Base-by-base conservation (phyloP, 768 basidiomycete species). In the Agaricus subrufescens region DNA sequence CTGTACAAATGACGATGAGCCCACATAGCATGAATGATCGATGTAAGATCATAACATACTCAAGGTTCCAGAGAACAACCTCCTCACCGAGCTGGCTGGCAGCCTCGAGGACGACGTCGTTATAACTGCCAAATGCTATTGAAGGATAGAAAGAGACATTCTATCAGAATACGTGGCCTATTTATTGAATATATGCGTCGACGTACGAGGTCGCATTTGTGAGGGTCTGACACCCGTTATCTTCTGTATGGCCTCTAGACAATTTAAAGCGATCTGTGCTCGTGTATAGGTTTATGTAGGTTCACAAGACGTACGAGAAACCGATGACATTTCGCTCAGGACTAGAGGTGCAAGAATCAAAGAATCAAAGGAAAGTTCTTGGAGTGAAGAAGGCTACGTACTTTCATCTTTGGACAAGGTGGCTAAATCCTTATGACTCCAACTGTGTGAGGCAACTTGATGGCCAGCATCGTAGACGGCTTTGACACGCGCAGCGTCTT, bases 51-150 rank as follows among this genome's bases (percentile, higher is more conserved):
- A 43, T 2, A 49, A 58, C 67, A n/a, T 43, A 71, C 72, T 71
- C 71, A n/a, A 71, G 62, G 58, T 72, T 69, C 71, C 71, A 72
- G 19, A 60, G 58, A 25, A 67, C 64, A 2, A 70, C 50, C 6
- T 55, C 59, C 53, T 71, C 68, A 6, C 64, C 65, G 29, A 64
- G 63, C 3, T 47, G 48, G 12, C 44, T 56, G 14, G 67, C 61
- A 14, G 60, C 69, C 26, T 60, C 48, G 7, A 62, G 60, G 15
- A 73, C 72, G 1, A 58, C 42, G 46, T 71, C 62, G 50, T 75
- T 74, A 63, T 68, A 71, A 29, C 61, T 66, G 3, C 75, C 75
- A 54, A 69, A 75, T 2, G 75, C 71, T 71, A 46, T 11, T 2
- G 25, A 25, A 26, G 14, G 11, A 25, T 10, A 26, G 7, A 14